phyloP scores from a whole-genome alignment of 2,329 filamentous ascomycete species.

The Arthrobotrys conoides region DNA sequence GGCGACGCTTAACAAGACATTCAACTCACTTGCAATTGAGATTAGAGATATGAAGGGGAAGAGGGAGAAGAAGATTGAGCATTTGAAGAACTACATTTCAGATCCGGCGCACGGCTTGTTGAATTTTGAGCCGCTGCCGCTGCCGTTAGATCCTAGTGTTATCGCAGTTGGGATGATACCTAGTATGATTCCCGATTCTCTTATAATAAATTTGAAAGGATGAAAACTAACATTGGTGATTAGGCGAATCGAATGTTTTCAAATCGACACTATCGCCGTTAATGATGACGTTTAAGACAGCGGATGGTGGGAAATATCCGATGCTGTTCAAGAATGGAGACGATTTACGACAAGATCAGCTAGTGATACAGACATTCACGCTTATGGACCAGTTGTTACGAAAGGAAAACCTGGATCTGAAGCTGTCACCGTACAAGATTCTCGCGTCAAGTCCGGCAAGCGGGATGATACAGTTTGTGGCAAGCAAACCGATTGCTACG shows the following conservation, averaged over 20 bases:
- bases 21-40: constrained; percentile 90
- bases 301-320: constrained; percentile 82
- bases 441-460: constrained; percentile 90
- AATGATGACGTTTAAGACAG: constrained; percentile 89
- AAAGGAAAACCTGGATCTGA: constrained; percentile 96
- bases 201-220: background rate
- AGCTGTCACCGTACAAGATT: constrained; percentile 95
- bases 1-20: constrained; percentile 87
- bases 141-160: constrained; percentile 89
- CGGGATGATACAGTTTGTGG: constrained; percentile 93
- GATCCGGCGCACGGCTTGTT: constrained; percentile 92
- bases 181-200: constrained; percentile 47
- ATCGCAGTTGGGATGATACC: constrained; percentile 83
- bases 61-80: constrained; percentile 83
- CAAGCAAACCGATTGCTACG: constrained; percentile 84
- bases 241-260: constrained; percentile 88
- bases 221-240: constrained; percentile 2
- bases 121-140: constrained; percentile 84
- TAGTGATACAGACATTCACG: constrained; percentile 97
- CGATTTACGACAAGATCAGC: constrained; percentile 94
- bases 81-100: constrained; percentile 84
- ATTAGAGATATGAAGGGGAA: constrained; percentile 85
- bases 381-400: constrained; percentile 96
- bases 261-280: constrained; percentile 95
- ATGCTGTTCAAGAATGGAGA: constrained; percentile 98